Percentiles rank a stretch among this genome's conserved stretches.
These are phyloP conservation scores for Yamadazyma ubonensis DNA, from an alignment of 805 yeast species.

Conservation along the genomic window DNA sequence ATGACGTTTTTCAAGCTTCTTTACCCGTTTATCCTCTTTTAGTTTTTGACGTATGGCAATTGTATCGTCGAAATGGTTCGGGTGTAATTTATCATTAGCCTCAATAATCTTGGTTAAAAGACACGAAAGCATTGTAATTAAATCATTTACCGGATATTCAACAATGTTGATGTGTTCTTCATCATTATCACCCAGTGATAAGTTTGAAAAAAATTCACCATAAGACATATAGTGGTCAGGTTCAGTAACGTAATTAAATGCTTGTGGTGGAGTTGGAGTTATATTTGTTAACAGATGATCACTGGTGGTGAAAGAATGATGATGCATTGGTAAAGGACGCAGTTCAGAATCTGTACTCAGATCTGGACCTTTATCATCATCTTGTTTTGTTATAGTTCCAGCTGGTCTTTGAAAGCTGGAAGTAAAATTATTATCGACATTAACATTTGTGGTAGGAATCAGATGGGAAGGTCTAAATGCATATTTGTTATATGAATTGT, in stretches of 20 bases:
- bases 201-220: constrained; percentile 35
- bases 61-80: constrained; percentile 56
- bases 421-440: constrained; percentile 36
- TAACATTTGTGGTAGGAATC: constrained; percentile 55
- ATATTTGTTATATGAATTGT: constrained; percentile 31
- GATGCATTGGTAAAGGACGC: constrained; percentile 8
- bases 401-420: constrained; percentile 10
- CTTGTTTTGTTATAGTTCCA: background rate
- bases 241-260: constrained; percentile 16
- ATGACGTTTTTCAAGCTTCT: constrained; percentile 21
- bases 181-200: constrained; percentile 19
- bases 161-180: constrained; percentile 72
- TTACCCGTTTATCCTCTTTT: constrained; percentile 33
- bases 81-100: constrained; percentile 82
- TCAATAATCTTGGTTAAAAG: constrained; percentile 82
- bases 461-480: constrained; percentile 30
- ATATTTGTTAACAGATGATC: constrained; percentile 7
- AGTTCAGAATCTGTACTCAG: too few species aligned
- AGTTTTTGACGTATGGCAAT: constrained; percentile 39
- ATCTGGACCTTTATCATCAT: too few species aligned
- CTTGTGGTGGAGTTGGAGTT: constrained; percentile 7
- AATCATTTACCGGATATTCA: constrained; percentile 75
- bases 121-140: constrained; percentile 82
- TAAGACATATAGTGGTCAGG: constrained; percentile 47
- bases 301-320: constrained; percentile 12